phyloP scores from a whole-genome alignment of 2,329 filamentous ascomycete species.

The Parastagonospora avenae region DNA sequence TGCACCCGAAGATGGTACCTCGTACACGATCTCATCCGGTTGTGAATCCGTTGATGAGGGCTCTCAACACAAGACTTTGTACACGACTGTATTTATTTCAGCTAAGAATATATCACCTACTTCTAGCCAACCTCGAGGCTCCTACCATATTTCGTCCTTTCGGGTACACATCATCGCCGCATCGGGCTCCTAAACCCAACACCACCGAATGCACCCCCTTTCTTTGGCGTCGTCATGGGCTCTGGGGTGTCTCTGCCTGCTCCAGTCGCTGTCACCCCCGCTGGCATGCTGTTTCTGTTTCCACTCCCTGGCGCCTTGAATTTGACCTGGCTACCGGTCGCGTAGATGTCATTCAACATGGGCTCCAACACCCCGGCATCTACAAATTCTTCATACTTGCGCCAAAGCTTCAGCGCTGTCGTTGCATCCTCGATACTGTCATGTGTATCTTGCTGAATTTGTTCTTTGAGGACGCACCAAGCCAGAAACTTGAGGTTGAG shows the following conservation, averaged over 20 bases:
- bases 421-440: constrained; percentile 95
- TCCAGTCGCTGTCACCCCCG: constrained; percentile 6
- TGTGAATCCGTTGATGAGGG: no score
- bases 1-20: no score
- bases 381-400: constrained; percentile 87
- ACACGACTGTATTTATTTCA: no score
- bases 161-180: constrained; percentile 10
- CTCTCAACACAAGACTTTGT: no score
- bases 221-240: constrained; percentile 58
- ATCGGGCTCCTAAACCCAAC: constrained; percentile 46
- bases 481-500: constrained; percentile 90
- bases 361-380: constrained; percentile 82
- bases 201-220: constrained; percentile 44
- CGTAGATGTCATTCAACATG: constrained; percentile 87
- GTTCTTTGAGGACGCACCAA: constrained; percentile 84
- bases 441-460: constrained; percentile 90
- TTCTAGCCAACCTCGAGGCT: no score
- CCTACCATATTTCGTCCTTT: no score
- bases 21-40: no score
- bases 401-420: constrained; percentile 85
- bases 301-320: constrained; percentile 42
- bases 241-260: constrained; percentile 61
- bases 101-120: no score
- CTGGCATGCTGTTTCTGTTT: constrained; percentile 6
- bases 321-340: constrained; percentile 62